These are phyloP conservation scores for Russula olivacea DNA, from an alignment of 768 basidiomycete genomes.

Conservation along the genomic window DNA sequence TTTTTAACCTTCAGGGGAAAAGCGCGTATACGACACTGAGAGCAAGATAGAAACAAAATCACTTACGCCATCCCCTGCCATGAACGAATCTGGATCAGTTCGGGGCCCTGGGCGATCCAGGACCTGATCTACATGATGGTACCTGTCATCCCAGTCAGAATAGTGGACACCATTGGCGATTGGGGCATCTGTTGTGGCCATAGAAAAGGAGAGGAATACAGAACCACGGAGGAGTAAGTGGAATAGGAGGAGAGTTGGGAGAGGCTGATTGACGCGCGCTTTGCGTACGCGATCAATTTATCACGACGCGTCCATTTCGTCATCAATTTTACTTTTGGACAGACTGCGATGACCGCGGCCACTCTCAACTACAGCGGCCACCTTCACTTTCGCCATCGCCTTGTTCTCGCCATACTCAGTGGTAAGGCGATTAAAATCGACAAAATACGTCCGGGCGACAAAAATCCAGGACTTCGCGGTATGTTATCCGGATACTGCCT, in stretches of 20 bases:
- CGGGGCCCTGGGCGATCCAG: slow-evolving; percentile 83
- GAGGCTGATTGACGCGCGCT: background rate
- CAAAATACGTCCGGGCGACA: slow-evolving; percentile 85
- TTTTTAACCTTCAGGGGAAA: slow-evolving; percentile 61
- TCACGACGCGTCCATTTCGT: slow-evolving; percentile 19
- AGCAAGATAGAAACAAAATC: background rate
- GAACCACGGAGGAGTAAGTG: background rate
- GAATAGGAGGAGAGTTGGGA: background rate
- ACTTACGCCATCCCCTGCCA: slow-evolving; percentile 72
- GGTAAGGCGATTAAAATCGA: slow-evolving; percentile 81
- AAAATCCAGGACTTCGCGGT: slow-evolving; percentile 94
- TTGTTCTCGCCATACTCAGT: slow-evolving; percentile 85
- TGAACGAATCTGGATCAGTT: slow-evolving; percentile 69
- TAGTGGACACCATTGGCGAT: slow-evolving; percentile 35
- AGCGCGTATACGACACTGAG: background rate
- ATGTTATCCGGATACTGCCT: slow-evolving; percentile 16
- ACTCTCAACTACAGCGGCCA: slow-evolving; percentile 68
- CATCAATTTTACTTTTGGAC: background rate
- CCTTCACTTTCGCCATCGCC: slow-evolving; percentile 72
- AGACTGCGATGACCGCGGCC: background rate
- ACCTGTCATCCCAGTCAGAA: slow-evolving; percentile 55
- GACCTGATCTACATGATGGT: slow-evolving; percentile 80
- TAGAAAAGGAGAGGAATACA: background rate
- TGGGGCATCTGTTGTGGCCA: slow-evolving; percentile 4
- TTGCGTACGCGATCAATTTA: background rate